Evolutionary conservation across 2,329 filamentous ascomycete genomes (phyloP).

Genomic region (Fusarium chlamydosporum): DNA sequence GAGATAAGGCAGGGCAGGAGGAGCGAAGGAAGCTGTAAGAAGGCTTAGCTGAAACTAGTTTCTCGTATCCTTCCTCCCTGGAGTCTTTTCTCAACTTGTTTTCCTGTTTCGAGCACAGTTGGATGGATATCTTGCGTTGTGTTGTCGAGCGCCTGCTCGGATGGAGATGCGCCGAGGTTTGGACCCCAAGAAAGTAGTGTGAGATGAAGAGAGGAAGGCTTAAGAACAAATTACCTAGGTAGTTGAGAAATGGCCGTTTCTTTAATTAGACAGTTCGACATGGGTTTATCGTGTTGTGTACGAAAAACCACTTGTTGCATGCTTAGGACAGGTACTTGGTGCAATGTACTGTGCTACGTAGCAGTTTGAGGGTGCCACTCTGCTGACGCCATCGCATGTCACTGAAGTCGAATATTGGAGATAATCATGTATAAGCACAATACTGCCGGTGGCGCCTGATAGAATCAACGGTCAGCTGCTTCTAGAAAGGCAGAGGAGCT

Average conservation of each 20-base stretch:
- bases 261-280: conserved; percentile 21
- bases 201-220: neutral
- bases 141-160: neutral
- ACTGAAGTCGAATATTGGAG: neutral
- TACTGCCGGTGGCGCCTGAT: neutral
- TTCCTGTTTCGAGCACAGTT: neutral
- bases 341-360: neutral
- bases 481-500: conserved; percentile 16
- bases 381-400: conserved; percentile 19
- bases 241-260: neutral
- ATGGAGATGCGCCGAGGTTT: neutral
- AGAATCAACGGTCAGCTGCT: conserved; percentile 3
- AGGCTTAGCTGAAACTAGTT: conserved; percentile 5
- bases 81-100: neutral
- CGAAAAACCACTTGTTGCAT: conserved; percentile 16
- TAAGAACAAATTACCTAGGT: neutral
- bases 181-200: neutral
- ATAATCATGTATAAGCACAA: neutral
- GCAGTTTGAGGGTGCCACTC: neutral
- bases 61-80: conserved; percentile 5
- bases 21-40: neutral
- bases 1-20: neutral
- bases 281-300: conserved; percentile 29
- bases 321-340: neutral
- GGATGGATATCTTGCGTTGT: neutral